phyloP scores from a whole-genome alignment of 495 filamentous ascomycete species.

The Penicillium daleae region DNA sequence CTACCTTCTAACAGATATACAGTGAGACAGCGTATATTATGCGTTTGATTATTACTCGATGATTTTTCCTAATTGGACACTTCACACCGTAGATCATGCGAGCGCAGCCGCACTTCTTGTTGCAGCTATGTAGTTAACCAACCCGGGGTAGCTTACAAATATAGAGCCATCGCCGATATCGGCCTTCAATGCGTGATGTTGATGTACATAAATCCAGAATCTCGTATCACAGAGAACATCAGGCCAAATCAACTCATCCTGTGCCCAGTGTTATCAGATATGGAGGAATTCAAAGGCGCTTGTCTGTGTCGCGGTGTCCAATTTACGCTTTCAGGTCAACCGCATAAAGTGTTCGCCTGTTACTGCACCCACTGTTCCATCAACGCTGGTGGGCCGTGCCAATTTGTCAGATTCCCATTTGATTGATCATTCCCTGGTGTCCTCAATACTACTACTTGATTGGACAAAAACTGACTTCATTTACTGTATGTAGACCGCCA shows the following conservation, averaged over 20 bases:
- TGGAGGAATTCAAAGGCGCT: background rate
- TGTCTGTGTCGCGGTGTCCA: background rate
- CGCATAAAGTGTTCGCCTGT: background rate
- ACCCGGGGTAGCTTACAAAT: background rate
- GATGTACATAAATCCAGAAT: background rate
- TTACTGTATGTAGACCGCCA: background rate
- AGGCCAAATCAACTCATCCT: background rate
- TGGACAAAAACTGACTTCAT: background rate
- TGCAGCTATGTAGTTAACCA: background rate
- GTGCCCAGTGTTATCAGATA: background rate
- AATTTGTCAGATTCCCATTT: background rate
- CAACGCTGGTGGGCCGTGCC: background rate
- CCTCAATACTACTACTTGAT: background rate
- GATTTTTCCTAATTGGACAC: too few relatives aligned
- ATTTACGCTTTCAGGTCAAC: background rate
- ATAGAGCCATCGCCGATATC: background rate
- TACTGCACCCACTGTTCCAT: constrained; percentile 2
- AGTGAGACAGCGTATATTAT: too few relatives aligned
- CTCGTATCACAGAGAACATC: background rate
- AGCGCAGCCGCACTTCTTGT: too few relatives aligned
- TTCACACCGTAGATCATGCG: too few relatives aligned
- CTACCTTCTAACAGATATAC: too few relatives aligned
- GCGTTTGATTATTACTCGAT: too few relatives aligned
- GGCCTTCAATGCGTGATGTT: background rate
- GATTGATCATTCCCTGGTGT: background rate